These are phyloP conservation scores for Dactylellina drechsleri DNA, from an alignment of 2,329 filamentous ascomycete genomes.

Conservation along the genomic window DNA sequence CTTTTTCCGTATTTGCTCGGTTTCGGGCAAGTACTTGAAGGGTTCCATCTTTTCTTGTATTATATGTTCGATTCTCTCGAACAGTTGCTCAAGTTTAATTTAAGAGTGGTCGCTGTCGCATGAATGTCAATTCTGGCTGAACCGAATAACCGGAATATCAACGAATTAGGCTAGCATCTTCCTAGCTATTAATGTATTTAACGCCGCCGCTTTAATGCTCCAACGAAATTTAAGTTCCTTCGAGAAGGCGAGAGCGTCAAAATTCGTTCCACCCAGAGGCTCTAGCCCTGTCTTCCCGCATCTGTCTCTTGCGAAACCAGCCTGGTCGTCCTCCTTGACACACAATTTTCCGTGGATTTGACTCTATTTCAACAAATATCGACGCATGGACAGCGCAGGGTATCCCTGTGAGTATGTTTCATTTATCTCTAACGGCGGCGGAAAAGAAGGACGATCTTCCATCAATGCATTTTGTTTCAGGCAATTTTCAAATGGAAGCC, in stretches of 20 bases:
- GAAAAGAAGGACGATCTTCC: conserved; percentile 55
- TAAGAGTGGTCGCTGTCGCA: neutral
- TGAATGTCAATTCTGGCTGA: conserved; percentile 44
- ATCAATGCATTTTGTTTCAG: conserved; percentile 50
- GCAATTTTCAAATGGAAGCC: conserved; percentile 54
- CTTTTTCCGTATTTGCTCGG: too few species aligned
- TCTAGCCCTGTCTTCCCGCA: neutral
- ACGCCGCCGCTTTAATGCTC: too few species aligned
- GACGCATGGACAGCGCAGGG: conserved; percentile 30
- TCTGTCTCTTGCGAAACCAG: neutral
- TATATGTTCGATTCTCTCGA: too few species aligned
- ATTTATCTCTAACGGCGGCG: conserved; percentile 53
- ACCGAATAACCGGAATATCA: conserved; percentile 37
- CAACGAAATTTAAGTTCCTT: neutral
- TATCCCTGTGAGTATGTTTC: conserved; percentile 46
- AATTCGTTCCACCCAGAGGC: neutral
- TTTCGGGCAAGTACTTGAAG: too few species aligned
- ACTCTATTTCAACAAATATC: conserved; percentile 26
- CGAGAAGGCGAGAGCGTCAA: neutral
- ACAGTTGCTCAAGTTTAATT: too few species aligned
- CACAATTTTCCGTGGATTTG: conserved; percentile 42
- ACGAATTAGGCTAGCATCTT: conserved; percentile 28
- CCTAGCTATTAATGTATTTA: too few species aligned
- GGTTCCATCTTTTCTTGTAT: too few species aligned
- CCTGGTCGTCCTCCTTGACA: neutral